These are phyloP conservation scores for Arbutus unedo DNA, from an alignment of 148 eudicot species.

Conservation along the genomic window DNA sequence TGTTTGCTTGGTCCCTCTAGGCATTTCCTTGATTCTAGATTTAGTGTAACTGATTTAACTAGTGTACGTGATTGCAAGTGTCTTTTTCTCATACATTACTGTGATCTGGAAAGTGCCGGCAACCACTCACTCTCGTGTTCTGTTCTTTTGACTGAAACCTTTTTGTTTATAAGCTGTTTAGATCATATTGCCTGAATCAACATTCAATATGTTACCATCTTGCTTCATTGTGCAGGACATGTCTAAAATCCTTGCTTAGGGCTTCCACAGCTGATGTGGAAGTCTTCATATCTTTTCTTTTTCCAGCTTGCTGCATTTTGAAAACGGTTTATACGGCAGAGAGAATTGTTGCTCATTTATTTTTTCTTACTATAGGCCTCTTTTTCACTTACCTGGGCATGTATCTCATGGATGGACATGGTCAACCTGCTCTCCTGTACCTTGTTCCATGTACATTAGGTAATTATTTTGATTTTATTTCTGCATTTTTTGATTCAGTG, in stretches of 20 bases:
- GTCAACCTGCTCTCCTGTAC: constrained; percentile 94
- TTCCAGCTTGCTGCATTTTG: constrained; percentile 1
- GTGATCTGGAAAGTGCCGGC: neutral
- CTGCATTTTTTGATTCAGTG: neutral
- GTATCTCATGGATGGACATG: constrained; percentile 77
- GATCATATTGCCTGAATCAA: neutral
- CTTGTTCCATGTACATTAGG: constrained; percentile 97
- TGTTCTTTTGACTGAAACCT: neutral
- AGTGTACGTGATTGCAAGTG: neutral
- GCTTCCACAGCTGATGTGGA: neutral
- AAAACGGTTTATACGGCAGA: neutral
- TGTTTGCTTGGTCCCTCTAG: neutral
- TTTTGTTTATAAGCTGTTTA: neutral
- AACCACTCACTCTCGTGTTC: neutral
- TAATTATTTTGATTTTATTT: constrained; percentile 21
- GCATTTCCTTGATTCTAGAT: neutral
- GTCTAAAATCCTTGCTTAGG: neutral
- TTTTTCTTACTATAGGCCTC: constrained; percentile 47
- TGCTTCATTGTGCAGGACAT: neutral
- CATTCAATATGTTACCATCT: neutral
- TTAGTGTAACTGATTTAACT: neutral
- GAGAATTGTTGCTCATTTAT: neutral
- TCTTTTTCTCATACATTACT: neutral
- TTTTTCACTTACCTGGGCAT: constrained; percentile 63
- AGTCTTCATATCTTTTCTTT: neutral